Evolutionary conservation across 2,329 filamentous ascomycete species (phyloP).

Genomic region (Pseudogymnoascus sp.): DNA sequence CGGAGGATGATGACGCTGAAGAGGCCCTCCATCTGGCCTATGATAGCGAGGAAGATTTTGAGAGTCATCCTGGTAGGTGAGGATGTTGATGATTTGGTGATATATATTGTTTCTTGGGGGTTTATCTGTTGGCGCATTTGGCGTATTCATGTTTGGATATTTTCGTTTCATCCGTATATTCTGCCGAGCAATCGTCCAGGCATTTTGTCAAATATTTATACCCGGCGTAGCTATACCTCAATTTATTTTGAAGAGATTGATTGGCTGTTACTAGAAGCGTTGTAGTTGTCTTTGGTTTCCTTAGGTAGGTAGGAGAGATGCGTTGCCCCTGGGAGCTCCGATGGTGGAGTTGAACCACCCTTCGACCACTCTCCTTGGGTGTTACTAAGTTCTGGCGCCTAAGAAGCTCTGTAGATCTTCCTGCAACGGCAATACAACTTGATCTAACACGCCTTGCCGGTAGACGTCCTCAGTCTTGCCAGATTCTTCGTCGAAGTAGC

Average conservation of each 20-base stretch:
- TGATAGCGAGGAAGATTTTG: conserved; percentile 7
- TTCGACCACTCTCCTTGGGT: not conserved
- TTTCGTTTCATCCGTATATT: not conserved
- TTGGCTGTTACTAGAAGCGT: not conserved
- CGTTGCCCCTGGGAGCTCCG: too few species aligned
- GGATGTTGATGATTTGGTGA: not conserved
- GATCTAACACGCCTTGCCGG: not conserved
- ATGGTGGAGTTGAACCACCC: too few species aligned
- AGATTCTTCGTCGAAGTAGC: not conserved
- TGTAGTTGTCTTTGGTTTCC: too few species aligned
- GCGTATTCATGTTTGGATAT: not conserved
- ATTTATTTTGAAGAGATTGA: not conserved
- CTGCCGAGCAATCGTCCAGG: not conserved
- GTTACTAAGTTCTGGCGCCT: not conserved
- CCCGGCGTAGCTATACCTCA: not conserved
- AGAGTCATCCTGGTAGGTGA: not conserved
- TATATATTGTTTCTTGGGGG: not conserved
- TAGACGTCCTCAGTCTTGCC: not conserved
- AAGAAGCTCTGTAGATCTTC: not conserved
- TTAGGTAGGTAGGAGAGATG: too few species aligned
- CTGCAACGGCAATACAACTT: not conserved
- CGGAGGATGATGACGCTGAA: not conserved
- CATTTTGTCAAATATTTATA: not conserved
- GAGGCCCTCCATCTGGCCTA: not conserved
- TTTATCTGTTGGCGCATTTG: not conserved